phyloP scores from a whole-genome alignment of 2,329 filamentous ascomycete genomes.

The Fulvia fulva region DNA sequence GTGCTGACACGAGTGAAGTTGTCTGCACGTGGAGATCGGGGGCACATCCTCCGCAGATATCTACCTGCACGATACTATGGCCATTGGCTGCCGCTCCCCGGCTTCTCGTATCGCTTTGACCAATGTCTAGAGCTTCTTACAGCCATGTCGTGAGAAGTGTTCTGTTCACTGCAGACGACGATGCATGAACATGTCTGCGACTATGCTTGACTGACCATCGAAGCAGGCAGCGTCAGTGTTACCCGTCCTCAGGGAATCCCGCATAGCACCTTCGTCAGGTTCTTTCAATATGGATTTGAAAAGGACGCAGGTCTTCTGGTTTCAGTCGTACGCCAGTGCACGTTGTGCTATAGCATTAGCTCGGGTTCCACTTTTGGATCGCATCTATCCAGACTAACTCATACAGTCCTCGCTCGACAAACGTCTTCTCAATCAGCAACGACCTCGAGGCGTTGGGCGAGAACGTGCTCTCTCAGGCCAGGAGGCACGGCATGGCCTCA shows the following conservation, averaged over 20 bases:
- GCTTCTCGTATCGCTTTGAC: neutral
- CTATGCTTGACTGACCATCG: too few species aligned
- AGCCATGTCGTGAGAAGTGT: neutral
- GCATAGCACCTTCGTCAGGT: too few species aligned
- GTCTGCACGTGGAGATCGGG: neutral
- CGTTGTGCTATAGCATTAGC: neutral
- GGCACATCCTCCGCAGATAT: neutral
- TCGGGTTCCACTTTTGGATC: neutral
- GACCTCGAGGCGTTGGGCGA: neutral
- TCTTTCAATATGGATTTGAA: too few species aligned
- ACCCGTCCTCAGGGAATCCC: too few species aligned
- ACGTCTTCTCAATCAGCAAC: neutral
- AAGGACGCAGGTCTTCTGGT: too few species aligned
- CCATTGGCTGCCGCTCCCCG: neutral
- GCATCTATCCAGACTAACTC: neutral
- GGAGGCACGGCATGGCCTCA: neutral
- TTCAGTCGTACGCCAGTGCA: neutral
- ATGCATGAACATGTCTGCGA: neutral
- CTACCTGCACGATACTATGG: neutral
- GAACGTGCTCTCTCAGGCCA: neutral
- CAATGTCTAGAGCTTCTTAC: neutral
- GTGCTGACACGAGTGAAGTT: neutral
- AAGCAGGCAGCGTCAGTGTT: too few species aligned
- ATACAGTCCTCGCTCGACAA: neutral
- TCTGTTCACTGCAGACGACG: neutral